phyloP scores from a whole-genome alignment of 805 yeast species.

The Myxozyma geophila region DNA sequence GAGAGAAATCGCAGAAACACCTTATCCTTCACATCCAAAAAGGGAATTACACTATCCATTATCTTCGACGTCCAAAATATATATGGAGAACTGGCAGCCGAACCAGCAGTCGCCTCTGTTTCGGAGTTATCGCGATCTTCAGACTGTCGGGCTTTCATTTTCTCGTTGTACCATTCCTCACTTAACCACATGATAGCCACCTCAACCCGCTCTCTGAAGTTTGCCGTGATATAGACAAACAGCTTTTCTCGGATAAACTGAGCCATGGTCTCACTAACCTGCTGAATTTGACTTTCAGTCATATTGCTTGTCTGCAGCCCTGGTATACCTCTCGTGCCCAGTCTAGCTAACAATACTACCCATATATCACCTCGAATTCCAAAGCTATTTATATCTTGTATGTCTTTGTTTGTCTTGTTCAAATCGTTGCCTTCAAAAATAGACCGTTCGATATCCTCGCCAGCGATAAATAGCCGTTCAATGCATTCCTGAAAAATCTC shows the following conservation, averaged over 20 bases:
- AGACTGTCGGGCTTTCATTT: constrained; percentile 42
- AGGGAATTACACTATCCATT: constrained; percentile 80
- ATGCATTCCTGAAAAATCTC: constrained; percentile 62
- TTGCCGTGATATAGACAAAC: constrained; percentile 71
- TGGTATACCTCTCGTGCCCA: constrained; percentile 64
- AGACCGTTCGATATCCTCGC: constrained; percentile 20
- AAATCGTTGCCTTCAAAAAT: constrained; percentile 16
- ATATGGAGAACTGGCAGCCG: constrained; percentile 48
- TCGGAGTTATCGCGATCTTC: neutral
- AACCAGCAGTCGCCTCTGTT: neutral
- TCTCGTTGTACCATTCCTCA: constrained; percentile 87
- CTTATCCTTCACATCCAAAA: constrained; percentile 79
- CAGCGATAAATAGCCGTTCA: constrained; percentile 41
- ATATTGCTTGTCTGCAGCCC: constrained; percentile 1
- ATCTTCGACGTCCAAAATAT: constrained; percentile 70
- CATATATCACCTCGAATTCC: constrained; percentile 75
- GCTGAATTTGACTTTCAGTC: constrained; percentile 21
- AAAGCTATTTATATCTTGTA: constrained; percentile 46
- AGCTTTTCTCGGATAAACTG: constrained; percentile 70
- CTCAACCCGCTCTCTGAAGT: constrained; percentile 73
- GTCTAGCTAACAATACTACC: constrained; percentile 72
- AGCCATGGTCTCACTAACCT: constrained; percentile 50
- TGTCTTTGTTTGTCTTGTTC: constrained; percentile 22
- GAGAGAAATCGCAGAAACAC: constrained; percentile 80
- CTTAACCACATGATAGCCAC: constrained; percentile 87